Base-by-base conservation (phyloP, 768 basidiomycete genomes). In the Amanita thiersii region DNA sequence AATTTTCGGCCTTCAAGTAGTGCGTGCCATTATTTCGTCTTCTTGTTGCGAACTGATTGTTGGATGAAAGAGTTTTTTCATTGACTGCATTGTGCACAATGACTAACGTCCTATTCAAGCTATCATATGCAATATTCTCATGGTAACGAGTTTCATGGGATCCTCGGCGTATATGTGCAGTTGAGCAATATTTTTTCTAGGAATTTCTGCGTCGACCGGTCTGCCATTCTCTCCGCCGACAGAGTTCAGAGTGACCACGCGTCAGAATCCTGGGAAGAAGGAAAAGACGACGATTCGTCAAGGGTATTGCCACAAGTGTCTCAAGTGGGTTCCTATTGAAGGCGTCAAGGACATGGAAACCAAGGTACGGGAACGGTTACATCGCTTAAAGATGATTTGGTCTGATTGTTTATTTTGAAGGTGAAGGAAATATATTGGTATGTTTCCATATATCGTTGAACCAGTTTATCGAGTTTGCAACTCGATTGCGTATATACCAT, bases 41-140 rank as follows among this genome's bases (percentile, higher is more conserved):
- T 18, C 15, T 5, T 37, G 5, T 9, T 2, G 21, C 24, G 32
- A 12, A 12, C 9, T n/a, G 8, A 17, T 34, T 21, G 9, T 18
- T 37, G 11, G 11, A 8, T 20, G 9, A 15, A 18, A 34, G 40
- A 9, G 40, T 33, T 33, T 17, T 14, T 14, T 33, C 3, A 2
- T 14, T 38, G 28, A 18, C 35, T 14, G 19, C n/a, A n/a, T n/a
- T 12, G 9, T 30, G 29, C 29, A 9, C 29, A 30, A 30, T 30
- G 11, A 21, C 5, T 10, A 7, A 9, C 14, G 18, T 44, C 23
- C 20, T 24, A 38, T 30, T 3, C 14, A 26, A 88, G 85, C 56
- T 88, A 88, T 51, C 86, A 89, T 52, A 75, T 89, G 77, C 86
- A 87, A 52, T 86, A 86, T 46, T 67, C 71, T 2, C 85, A 88